phyloP scores from a whole-genome alignment of 768 basidiomycete genomes.

The Leccinum sublutescens region DNA sequence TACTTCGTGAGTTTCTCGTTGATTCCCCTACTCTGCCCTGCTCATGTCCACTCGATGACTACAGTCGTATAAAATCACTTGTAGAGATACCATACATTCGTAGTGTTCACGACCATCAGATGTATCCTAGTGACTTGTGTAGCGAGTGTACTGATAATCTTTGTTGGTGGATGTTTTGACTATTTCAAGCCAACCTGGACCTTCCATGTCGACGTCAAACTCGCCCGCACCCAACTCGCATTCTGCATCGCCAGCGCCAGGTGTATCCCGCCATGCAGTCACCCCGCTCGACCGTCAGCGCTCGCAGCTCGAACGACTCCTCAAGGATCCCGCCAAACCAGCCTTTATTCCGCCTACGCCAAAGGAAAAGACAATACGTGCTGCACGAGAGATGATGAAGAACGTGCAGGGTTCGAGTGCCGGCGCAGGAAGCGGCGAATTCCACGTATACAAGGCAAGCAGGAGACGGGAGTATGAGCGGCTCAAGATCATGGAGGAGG shows the following conservation, averaged over 20 bases:
- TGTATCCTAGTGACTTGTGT: conserved; percentile 18
- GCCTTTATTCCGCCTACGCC: conserved; percentile 77
- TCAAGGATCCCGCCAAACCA: conserved; percentile 86
- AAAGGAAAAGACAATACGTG: conserved; percentile 76
- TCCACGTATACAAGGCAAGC: conserved; percentile 97
- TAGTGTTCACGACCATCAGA: background rate
- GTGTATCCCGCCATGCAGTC: conserved; percentile 42
- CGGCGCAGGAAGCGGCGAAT: conserved; percentile 96
- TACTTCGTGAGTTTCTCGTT: conserved; percentile 65
- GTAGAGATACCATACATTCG: background rate
- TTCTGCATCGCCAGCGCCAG: conserved; percentile 33
- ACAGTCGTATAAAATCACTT: conserved; percentile 28
- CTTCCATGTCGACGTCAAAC: conserved; percentile 29
- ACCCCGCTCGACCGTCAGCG: conserved; percentile 54
- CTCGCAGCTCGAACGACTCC: conserved; percentile 77
- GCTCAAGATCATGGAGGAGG: conserved; percentile 86
- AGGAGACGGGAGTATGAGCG: conserved; percentile 94
- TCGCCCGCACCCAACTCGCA: conserved; percentile 30
- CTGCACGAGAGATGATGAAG: conserved; percentile 97
- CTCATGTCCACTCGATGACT: conserved; percentile 3
- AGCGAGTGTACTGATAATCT: conserved; percentile 2
- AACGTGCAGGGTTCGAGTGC: conserved; percentile 98
- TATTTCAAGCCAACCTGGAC: conserved; percentile 1
- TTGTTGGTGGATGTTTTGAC: conserved; percentile 26
- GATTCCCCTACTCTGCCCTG: background rate